Evolutionary conservation across 768 basidiomycete genomes (phyloP).

Genomic region (Lentinus brumalis): DNA sequence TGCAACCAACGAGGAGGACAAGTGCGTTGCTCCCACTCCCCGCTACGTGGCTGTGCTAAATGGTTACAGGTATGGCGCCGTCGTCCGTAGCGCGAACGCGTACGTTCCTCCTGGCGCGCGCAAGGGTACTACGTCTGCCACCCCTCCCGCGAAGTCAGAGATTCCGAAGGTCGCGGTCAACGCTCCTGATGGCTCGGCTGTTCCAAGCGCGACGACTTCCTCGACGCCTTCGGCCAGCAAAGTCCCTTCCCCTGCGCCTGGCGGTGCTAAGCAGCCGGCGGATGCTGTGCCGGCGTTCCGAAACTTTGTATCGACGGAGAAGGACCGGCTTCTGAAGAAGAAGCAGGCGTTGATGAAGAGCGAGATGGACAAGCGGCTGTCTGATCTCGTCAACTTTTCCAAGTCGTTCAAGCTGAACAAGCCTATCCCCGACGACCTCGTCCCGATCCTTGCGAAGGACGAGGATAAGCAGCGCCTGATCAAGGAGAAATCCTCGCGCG

Average conservation of each 20-base stretch:
- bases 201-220: conserved; percentile 56
- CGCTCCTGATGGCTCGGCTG: conserved; percentile 67
- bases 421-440: conserved; percentile 92
- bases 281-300: conserved; percentile 86
- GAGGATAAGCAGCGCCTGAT: conserved; percentile 87
- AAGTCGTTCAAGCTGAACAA: conserved; percentile 96
- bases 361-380: conserved; percentile 93
- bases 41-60: conserved; percentile 27
- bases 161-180: conserved; percentile 77
- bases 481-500: conserved; percentile 70
- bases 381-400: conserved; percentile 92
- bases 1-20: conserved; percentile 92
- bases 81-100: conserved; percentile 83
- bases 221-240: conserved; percentile 59
- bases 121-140: conserved; percentile 36
- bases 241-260: conserved; percentile 39
- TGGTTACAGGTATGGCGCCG: conserved; percentile 79
- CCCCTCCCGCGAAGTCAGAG: conserved; percentile 43
- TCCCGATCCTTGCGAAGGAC: conserved; percentile 91
- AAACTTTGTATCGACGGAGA: conserved; percentile 91
- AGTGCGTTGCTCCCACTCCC: conserved; percentile 49
- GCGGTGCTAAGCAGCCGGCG: conserved; percentile 38
- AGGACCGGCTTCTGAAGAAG: conserved; percentile 88
- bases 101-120: conserved; percentile 95
- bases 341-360: conserved; percentile 85